Evolutionary conservation across 345 rosid species (phyloP).

Genomic region (Hibiscus mutabilis): DNA sequence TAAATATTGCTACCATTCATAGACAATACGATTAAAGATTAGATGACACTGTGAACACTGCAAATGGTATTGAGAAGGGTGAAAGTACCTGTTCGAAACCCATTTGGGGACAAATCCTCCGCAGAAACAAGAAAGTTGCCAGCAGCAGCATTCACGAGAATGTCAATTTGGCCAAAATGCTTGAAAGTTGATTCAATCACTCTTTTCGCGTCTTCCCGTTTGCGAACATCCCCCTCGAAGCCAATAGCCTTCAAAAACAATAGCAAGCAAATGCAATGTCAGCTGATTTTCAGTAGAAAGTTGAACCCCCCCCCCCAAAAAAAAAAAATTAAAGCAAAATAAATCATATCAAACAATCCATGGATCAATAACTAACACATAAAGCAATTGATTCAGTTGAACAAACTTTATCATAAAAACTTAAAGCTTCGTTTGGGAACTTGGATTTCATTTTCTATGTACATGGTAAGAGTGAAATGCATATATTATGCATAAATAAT

Average conservation of each 20-base stretch:
- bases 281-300: neutral
- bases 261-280: neutral
- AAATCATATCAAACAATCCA: neutral
- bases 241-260: neutral
- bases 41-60: neutral
- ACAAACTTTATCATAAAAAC: neutral
- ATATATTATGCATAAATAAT: too few species aligned
- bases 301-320: neutral
- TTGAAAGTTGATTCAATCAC: neutral
- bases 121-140: neutral
- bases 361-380: neutral
- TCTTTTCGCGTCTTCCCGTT: neutral
- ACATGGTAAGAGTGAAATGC: too few species aligned
- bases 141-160: neutral
- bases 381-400: neutral
- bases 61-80: neutral
- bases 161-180: neutral
- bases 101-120: neutral
- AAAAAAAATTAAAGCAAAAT: neutral
- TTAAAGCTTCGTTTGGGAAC: too few species aligned
- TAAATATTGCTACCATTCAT: neutral
- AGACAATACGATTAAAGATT: neutral
- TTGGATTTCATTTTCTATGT: too few species aligned
- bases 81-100: neutral
- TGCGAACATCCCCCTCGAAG: neutral